Conservation (phyloP, 1,284 basidiomycete species). For the Irpex rosettiformis region DNA sequence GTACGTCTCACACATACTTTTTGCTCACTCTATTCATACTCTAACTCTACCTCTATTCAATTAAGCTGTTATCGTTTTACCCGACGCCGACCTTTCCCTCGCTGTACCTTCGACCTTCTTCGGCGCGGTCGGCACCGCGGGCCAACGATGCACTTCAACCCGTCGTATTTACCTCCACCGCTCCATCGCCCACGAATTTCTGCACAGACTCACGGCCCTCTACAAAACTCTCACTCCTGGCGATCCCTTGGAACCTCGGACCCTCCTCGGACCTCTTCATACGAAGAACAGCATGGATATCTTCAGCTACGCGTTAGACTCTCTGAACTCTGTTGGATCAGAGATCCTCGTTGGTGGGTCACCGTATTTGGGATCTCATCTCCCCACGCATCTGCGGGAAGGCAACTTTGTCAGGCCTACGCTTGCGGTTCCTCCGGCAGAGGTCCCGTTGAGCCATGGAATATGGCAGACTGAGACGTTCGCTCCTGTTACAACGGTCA, state of each 20-base stretch:
- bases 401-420: constrained; percentile 91
- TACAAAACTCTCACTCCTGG: constrained; percentile 72
- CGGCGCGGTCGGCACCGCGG: constrained; percentile 92
- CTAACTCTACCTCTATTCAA: background rate
- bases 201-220: constrained; percentile 69
- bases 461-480: constrained; percentile 86
- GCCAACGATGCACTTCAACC: constrained; percentile 94
- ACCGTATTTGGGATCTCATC: constrained; percentile 33
- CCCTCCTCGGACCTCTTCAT: constrained; percentile 89
- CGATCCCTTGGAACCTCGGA: constrained; percentile 73
- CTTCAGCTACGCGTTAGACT: constrained; percentile 63
- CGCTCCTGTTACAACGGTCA: constrained; percentile 84
- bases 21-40: background rate
- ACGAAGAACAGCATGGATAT: constrained; percentile 60
- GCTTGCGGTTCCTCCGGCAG: constrained; percentile 64
- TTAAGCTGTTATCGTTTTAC: constrained; percentile 84
- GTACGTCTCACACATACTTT: constrained; percentile 34
- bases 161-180: constrained; percentile 87
- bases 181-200: constrained; percentile 72
- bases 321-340: constrained; percentile 65
- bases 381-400: constrained; percentile 43
- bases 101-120: constrained; percentile 91
- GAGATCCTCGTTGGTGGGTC: constrained; percentile 75
- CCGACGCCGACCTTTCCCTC: constrained; percentile 87
- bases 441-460: constrained; percentile 44